phyloP scores from a whole-genome alignment of 2,329 filamentous ascomycete genomes.

The Hypoxylon sp. region DNA sequence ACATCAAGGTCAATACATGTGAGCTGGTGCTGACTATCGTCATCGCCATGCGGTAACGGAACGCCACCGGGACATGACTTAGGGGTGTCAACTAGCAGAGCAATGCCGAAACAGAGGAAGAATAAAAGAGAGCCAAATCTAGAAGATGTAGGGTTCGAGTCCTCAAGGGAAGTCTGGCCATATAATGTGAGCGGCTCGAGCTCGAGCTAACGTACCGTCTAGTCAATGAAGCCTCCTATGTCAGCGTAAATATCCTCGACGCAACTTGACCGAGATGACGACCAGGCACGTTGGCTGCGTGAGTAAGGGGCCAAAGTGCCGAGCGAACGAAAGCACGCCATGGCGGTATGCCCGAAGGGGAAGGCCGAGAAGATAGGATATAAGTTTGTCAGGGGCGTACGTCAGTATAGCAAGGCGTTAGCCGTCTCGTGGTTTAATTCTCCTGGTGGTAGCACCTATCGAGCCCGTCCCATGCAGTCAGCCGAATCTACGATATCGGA shows the following conservation, averaged over 20 bases:
- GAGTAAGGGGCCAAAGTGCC: not conserved
- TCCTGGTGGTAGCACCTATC: not conserved
- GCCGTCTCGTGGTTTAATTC: not conserved
- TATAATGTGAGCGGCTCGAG: constrained; percentile 48
- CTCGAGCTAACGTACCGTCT: too few species aligned
- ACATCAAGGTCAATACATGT: constrained; percentile 57
- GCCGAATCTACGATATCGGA: not conserved
- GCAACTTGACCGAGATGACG: not conserved
- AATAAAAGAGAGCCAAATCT: too few species aligned
- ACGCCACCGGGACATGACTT: constrained; percentile 53
- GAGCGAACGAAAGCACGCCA: not conserved
- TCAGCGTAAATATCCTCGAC: not conserved
- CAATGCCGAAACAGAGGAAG: too few species aligned
- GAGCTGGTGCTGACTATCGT: constrained; percentile 51
- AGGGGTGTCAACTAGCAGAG: constrained; percentile 41
- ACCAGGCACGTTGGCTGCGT: too few species aligned
- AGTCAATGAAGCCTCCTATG: not conserved
- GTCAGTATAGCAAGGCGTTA: not conserved
- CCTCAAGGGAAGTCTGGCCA: too few species aligned
- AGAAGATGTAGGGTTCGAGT: too few species aligned
- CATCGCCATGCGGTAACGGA: constrained; percentile 56
- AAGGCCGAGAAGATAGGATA: not conserved
- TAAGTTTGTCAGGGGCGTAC: not conserved
- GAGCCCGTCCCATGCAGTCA: not conserved
- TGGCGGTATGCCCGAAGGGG: not conserved